Percentiles rank a stretch among this genome's conserved stretches.
Conservation (phyloP, 164 flowering plant species). For the Stephania yunnanensis region DNA sequence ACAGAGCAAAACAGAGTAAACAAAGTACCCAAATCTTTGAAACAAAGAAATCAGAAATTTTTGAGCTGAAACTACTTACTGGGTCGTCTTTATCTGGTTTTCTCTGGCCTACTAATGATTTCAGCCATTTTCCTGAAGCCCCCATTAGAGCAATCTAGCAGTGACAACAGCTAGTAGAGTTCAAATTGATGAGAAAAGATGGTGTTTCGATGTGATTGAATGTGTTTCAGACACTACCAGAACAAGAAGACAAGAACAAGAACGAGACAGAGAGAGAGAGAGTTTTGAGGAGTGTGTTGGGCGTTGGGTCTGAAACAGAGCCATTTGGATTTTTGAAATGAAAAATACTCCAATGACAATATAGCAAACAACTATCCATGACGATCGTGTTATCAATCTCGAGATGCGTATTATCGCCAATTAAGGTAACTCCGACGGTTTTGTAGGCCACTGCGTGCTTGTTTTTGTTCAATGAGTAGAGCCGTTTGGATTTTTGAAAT, state of each 20-base stretch:
- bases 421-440: too few species aligned
- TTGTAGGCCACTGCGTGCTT: too few species aligned
- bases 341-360: too few species aligned
- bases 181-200: background rate
- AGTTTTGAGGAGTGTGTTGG: conserved; percentile 1
- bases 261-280: conserved; percentile 1
- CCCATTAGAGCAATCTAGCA: conserved; percentile 43
- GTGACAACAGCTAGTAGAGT: background rate
- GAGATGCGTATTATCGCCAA: too few species aligned
- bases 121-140: conserved; percentile 83
- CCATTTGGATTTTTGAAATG: background rate
- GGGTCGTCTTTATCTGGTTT: conserved; percentile 38
- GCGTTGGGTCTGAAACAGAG: background rate
- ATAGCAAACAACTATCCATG: too few species aligned
- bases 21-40: background rate
- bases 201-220: background rate
- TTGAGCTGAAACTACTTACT: conserved; percentile 28
- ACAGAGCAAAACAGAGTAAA: conserved; percentile 1
- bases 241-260: too few species aligned
- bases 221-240: background rate
- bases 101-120: conserved; percentile 50
- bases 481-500: conserved; percentile 16
- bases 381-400: too few species aligned
- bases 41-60: background rate
- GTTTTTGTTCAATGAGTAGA: too few species aligned